These are phyloP conservation scores for Irpex sp. DNA, from an alignment of 1,284 basidiomycete genomes.

Conservation along the genomic window DNA sequence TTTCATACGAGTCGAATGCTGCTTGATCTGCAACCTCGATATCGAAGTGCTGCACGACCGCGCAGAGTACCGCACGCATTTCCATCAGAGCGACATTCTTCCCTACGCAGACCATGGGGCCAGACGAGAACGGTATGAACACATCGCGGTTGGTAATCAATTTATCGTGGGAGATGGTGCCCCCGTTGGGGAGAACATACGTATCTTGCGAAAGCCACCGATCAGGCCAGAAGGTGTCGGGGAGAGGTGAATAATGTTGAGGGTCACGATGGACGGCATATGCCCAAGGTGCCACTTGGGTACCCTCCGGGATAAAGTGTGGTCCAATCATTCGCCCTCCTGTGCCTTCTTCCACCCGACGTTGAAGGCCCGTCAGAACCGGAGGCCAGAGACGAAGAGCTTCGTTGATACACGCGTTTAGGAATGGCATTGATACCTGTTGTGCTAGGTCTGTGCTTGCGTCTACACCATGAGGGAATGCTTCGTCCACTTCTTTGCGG, in stretches of 20 bases:
- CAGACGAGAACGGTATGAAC: conserved; percentile 22
- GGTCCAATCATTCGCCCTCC: conserved; percentile 29
- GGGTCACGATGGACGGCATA: conserved; percentile 39
- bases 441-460: conserved; percentile 7
- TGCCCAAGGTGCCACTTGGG: conserved; percentile 31
- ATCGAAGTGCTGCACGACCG: conserved; percentile 22
- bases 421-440: conserved; percentile 13
- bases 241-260: conserved; percentile 36
- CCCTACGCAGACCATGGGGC: conserved; percentile 23
- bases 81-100: conserved; percentile 24
- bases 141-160: conserved; percentile 15
- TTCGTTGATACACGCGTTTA: conserved; percentile 31
- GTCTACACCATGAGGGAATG: conserved; percentile 12
- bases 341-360: conserved; percentile 27
- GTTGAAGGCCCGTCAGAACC: conserved; percentile 30
- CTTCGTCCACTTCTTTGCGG: conserved; percentile 12
- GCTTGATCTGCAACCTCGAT: conserved; percentile 10
- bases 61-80: conserved; percentile 19
- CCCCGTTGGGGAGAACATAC: conserved; percentile 12
- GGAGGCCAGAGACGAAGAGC: conserved; percentile 36
- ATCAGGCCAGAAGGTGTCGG: conserved; percentile 40
- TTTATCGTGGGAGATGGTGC: conserved; percentile 7
- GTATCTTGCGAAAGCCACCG: conserved; percentile 33
- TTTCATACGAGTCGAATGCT: conserved; percentile 18
- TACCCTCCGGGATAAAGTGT: conserved; percentile 37